phyloP scores from a whole-genome alignment of 129 eudicot species.

The Flaveria bidentis region DNA sequence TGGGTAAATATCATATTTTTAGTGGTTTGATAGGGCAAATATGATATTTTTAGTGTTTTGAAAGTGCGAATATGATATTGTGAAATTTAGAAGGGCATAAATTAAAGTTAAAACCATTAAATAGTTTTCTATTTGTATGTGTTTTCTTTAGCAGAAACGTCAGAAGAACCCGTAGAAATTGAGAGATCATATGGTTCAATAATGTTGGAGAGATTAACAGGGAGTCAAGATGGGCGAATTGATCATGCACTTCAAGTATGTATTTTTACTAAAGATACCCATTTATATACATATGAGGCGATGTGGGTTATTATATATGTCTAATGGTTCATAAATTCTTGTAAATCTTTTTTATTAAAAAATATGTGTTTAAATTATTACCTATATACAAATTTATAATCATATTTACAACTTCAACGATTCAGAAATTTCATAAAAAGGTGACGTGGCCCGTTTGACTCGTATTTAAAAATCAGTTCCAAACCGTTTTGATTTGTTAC shows the following conservation, averaged over 20 bases:
- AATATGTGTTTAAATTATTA: neutral
- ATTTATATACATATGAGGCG: neutral
- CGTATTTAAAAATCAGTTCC: neutral
- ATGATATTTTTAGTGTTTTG: neutral
- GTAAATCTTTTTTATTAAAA: neutral
- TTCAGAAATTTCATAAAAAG: neutral
- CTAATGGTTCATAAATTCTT: neutral
- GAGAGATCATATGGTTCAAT: conserved; percentile 81
- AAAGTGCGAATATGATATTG: neutral
- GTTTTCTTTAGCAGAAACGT: conserved; percentile 46
- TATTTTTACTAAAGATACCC: conserved; percentile 15
- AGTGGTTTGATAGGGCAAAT: neutral
- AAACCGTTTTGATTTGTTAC: neutral
- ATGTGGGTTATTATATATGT: neutral
- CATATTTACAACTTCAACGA: neutral
- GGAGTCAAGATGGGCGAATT: conserved; percentile 65
- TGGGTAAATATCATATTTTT: neutral
- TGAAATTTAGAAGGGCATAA: neutral
- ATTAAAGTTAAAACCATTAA: neutral
- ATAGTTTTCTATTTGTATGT: conserved; percentile 9
- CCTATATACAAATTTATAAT: too few species aligned
- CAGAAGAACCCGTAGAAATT: conserved; percentile 42
- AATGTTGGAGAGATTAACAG: conserved; percentile 87
- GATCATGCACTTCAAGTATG: conserved; percentile 95
- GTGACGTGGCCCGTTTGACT: neutral